Conservation (phyloP, 2,329 filamentous ascomycete species). For the Microdochium trichocladiopsis region DNA sequence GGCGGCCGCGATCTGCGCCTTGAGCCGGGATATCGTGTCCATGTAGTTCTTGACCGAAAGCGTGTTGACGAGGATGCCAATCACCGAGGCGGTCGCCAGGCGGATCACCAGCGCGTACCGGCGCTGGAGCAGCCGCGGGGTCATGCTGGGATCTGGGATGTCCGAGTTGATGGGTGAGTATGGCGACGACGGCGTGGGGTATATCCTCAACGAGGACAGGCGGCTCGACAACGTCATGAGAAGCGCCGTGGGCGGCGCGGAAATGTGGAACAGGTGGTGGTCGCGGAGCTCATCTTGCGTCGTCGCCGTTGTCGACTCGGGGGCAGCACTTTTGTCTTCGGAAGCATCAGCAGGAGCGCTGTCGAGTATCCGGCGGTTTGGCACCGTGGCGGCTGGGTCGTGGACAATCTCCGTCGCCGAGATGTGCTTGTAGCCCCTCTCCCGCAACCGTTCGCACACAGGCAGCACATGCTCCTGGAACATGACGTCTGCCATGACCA, state of each 20-base stretch:
- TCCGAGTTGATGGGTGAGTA: conserved; percentile 42
- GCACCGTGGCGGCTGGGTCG: conserved; percentile 72
- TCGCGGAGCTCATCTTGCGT: conserved; percentile 43
- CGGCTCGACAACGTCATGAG: conserved; percentile 83
- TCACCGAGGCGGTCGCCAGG: conserved; percentile 73
- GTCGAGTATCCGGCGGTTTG: conserved; percentile 63
- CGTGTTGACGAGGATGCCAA: conserved; percentile 94
- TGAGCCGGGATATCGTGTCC: conserved; percentile 67
- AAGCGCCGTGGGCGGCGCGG: conserved; percentile 71
- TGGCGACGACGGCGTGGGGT: conserved; percentile 46
- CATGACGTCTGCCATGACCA: conserved; percentile 80
- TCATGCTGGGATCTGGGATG: conserved; percentile 28
- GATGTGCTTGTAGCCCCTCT: conserved; percentile 62
- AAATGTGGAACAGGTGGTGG: conserved; percentile 79
- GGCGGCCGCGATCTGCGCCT: conserved; percentile 63
- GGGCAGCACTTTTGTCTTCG: conserved; percentile 29
- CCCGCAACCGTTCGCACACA: conserved; percentile 46
- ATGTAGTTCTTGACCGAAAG: conserved; percentile 89
- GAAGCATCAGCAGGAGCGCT: conserved; percentile 4
- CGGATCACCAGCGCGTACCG: conserved; percentile 83
- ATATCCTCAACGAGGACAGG: conserved; percentile 72
- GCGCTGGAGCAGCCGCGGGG: conserved; percentile 59
- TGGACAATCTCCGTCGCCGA: conserved; percentile 67
- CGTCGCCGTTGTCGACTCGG: conserved; percentile 23
- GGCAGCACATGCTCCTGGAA: conserved; percentile 67